Base-by-base conservation (phyloP, 371 early-diverging fungal genomes). In the Mortierella sp. region DNA sequence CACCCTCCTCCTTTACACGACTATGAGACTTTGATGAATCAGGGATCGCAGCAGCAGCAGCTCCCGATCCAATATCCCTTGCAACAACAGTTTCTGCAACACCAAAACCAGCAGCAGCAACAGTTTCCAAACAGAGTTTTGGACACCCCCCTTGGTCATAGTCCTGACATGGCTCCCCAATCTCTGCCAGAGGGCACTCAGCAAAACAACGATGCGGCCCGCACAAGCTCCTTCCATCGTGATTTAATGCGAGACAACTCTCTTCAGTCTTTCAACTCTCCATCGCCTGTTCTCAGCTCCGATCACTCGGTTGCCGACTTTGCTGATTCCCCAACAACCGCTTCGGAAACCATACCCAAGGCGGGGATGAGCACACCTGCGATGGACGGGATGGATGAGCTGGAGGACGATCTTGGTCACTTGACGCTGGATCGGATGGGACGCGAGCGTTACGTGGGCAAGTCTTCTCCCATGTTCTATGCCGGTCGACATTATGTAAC, bases 401-500 rank as follows among this genome's bases (percentile, higher is more conserved):
- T 76, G 10, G 69, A 68, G 21, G 76, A 76, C 13, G 76, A 76
- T 14, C 47, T 76, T 57, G 76, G 76, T 5, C 65, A 68, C 34
- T 48, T 76, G 21, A 48, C 64, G 3, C 40, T 76, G 40, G 76
- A 76, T 28, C 60, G 52, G 14, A 29, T 17, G 16, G 76, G 76
- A 17, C 64, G 56, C 10, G 76, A 68, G 53, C 68, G 76, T 16
- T 76, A 76, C 27, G 68, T 76, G 9, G 76, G 76, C 60, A 76
- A 68, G 45, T 76, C 76, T 5, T 76, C 76, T 3, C 76, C 76
- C 16, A 60, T 68, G 61, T 76, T 60, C 44, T 76, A 68, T 45
- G 52, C 45, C 27, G 60, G 48, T 31, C 59, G 58, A 29, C 56
- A 57, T 12, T 68, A 47, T 39, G 57, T 46, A 1, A 58, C 54